phyloP scores from a whole-genome alignment of 2,329 filamentous ascomycete species.

The Alternaria conjuncta region DNA sequence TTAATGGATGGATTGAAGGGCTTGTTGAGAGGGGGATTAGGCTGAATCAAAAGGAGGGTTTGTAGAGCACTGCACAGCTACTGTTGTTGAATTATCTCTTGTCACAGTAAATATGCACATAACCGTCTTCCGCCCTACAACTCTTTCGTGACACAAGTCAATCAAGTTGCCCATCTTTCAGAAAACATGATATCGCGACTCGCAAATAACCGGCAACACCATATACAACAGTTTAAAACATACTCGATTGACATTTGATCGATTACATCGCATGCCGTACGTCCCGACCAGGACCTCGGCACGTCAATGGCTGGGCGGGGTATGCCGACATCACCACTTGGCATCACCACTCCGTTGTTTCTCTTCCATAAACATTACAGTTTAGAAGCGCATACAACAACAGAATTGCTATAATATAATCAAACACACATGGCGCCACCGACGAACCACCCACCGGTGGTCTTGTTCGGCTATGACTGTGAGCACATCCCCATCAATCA shows the following conservation, averaged over 20 bases:
- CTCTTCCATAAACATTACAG: not conserved
- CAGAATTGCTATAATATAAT: accelerated
- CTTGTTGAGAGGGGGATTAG: conserved; percentile 61
- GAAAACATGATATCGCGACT: not conserved
- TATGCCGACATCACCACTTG: not conserved
- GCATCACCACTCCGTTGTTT: not conserved
- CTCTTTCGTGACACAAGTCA: accelerated
- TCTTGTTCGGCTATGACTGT: conserved; percentile 40
- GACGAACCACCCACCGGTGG: conserved; percentile 13
- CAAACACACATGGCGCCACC: conserved; percentile 3
- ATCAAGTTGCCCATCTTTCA: not conserved
- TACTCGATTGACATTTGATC: not conserved
- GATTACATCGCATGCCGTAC: not conserved
- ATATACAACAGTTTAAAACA: not conserved
- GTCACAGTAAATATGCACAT: not conserved
- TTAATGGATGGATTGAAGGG: conserved; percentile 68
- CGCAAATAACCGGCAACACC: not conserved
- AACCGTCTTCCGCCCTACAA: not conserved
- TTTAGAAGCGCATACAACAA: not conserved
- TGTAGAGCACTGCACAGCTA: not conserved
- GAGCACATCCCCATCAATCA: not conserved
- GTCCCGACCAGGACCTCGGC: not conserved
- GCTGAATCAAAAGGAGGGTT: conserved; percentile 45
- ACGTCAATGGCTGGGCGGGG: conserved; percentile 5
- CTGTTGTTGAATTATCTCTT: not conserved